A percentile compares a stretch with the other conserved stretches of the same genome.
Conservation (phyloP, 73 alveolate genomes). For the Paramecium bursaria region DNA sequence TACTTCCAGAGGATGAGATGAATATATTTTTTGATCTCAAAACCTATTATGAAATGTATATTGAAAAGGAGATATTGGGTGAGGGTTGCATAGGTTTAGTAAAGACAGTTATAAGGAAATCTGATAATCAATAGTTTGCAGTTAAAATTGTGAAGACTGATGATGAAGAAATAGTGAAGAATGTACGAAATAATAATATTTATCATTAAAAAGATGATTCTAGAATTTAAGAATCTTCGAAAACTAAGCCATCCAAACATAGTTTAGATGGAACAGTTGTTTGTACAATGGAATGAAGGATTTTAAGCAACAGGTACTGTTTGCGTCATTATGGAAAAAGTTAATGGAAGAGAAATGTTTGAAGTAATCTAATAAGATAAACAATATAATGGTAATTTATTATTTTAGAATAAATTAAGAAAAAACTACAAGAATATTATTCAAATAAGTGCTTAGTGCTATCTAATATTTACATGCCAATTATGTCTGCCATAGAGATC, state of each 20-base stretch:
- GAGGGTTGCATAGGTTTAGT: slow-evolving; percentile 69
- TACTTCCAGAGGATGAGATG: background rate
- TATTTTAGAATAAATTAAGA: slow-evolving; percentile 4
- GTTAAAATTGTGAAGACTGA: slow-evolving; percentile 65
- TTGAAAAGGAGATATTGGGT: slow-evolving; percentile 49
- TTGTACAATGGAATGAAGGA: slow-evolving; percentile 52
- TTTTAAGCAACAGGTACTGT: slow-evolving; percentile 56
- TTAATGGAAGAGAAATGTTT: slow-evolving; percentile 61
- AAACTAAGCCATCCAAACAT: slow-evolving; percentile 63
- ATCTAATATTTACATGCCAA: slow-evolving; percentile 59
- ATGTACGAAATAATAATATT: slow-evolving; percentile 17
- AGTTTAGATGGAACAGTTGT: slow-evolving; percentile 58
- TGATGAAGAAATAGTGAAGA: slow-evolving; percentile 61
- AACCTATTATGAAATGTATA: slow-evolving; percentile 9
- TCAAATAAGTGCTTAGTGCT: slow-evolving; percentile 7
- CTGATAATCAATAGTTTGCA: slow-evolving; percentile 60
- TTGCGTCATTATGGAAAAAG: slow-evolving; percentile 59
- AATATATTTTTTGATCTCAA: slow-evolving; percentile 20
- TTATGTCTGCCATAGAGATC: slow-evolving; percentile 63
- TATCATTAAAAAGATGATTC: slow-evolving; percentile 28
- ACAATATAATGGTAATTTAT: slow-evolving; percentile 53
- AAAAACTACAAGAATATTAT: slow-evolving; percentile 7
- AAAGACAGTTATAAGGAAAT: slow-evolving; percentile 25
- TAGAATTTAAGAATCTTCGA: slow-evolving; percentile 58
- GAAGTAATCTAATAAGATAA: slow-evolving; percentile 61